Conservation (phyloP, 768 basidiomycete species). For the Boletellus sp. region DNA sequence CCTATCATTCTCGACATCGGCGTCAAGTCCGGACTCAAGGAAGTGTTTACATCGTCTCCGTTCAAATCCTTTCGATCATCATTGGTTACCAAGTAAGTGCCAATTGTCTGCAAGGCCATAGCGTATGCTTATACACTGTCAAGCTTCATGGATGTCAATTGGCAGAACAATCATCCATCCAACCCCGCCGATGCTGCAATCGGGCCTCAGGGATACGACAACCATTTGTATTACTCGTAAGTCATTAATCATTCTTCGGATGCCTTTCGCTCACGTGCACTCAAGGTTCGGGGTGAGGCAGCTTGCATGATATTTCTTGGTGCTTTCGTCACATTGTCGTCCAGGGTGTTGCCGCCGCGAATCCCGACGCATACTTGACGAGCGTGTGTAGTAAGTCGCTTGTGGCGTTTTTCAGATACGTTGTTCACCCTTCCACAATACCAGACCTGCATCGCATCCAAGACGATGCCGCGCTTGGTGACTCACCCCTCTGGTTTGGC, state of each 20-base stretch:
- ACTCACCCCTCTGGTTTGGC: conserved; percentile 53
- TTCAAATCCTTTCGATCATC: conserved; percentile 20
- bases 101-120: background rate
- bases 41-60: conserved; percentile 21
- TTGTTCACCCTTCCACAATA: background rate
- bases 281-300: conserved; percentile 54
- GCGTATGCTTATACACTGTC: conserved; percentile 1
- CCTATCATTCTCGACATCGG: conserved; percentile 36
- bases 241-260: conserved; percentile 17
- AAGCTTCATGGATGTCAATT: conserved; percentile 80
- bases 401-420: background rate
- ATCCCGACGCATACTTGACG: conserved; percentile 59
- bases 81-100: conserved; percentile 37
- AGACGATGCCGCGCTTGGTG: conserved; percentile 39
- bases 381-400: conserved; percentile 62
- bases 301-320: background rate
- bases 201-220: conserved; percentile 74
- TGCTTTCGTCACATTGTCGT: conserved; percentile 1
- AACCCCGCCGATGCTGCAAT: conserved; percentile 68
- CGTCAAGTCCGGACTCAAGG: conserved; percentile 15
- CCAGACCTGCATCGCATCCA: conserved; percentile 60
- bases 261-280: conserved; percentile 5
- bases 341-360: conserved; percentile 68
- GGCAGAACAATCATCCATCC: conserved; percentile 66
- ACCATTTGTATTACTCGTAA: conserved; percentile 75